A percentile compares a stretch with the other conserved stretches of the same genome.
Evolutionary conservation across 495 filamentous ascomycete species (phyloP).

Genomic region (Gamarada debralockiae): DNA sequence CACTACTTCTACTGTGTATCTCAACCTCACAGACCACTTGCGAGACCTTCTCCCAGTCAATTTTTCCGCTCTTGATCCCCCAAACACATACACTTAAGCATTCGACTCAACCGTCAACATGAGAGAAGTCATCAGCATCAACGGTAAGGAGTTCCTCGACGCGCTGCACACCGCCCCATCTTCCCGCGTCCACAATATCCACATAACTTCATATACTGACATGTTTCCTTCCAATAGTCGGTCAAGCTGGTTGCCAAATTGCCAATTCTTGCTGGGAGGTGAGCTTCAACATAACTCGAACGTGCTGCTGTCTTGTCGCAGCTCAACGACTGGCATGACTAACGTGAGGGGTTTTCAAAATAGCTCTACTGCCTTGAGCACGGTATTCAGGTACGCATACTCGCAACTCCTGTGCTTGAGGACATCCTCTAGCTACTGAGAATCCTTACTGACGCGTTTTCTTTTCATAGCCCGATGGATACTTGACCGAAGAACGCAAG

Average conservation of each 20-base stretch:
- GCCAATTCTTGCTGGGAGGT: constrained; percentile 99
- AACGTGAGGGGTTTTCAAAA: constrained; percentile 21
- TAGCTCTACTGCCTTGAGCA: constrained; percentile 99
- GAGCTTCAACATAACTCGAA: constrained; percentile 36
- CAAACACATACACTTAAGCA: constrained; percentile 15
- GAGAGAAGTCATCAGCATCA: constrained; percentile 99
- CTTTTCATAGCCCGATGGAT: constrained; percentile 82
- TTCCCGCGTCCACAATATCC: constrained; percentile 15
- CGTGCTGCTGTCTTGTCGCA: constrained; percentile 2
- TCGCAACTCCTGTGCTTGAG: background rate
- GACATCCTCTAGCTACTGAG: constrained; percentile 1
- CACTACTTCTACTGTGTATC: constrained; percentile 12
- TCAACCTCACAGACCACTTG: constrained; percentile 22
- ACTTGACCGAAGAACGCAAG: constrained; percentile 97
- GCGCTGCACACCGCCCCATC: constrained; percentile 25
- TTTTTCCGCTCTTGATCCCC: constrained; percentile 17
- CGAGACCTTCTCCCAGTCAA: constrained; percentile 21
- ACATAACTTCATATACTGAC: constrained; percentile 22
- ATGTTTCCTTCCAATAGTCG: constrained; percentile 61
- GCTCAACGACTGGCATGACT: constrained; percentile 14
- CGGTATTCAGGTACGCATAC: constrained; percentile 84
- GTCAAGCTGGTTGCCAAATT: constrained; percentile 99
- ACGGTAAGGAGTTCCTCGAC: constrained; percentile 65
- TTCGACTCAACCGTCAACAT: constrained; percentile 53
- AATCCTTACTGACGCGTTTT: constrained; percentile 35